These are phyloP conservation scores for Taiwanofungus camphoratus DNA, from an alignment of 1,284 basidiomycete genomes.

Conservation along the genomic window DNA sequence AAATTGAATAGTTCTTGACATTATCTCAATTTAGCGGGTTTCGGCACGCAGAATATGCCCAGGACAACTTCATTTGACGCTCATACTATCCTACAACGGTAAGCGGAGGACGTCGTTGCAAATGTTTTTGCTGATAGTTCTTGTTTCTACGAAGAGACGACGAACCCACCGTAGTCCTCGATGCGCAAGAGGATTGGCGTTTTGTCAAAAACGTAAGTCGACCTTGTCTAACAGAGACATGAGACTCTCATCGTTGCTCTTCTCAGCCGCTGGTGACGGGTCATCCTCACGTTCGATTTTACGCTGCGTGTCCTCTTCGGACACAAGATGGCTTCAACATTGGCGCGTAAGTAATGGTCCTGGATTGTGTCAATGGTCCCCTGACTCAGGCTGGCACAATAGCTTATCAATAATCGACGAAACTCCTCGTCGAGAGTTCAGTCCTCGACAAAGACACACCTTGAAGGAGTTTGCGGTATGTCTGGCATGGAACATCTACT, in stretches of 20 bases:
- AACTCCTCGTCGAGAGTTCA: constrained; percentile 78
- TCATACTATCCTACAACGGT: constrained; percentile 81
- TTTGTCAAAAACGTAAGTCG: constrained; percentile 69
- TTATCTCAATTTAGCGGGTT: constrained; percentile 44
- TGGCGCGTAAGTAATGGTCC: constrained; percentile 51
- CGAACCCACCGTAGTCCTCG: constrained; percentile 84
- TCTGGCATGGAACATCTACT: constrained; percentile 2
- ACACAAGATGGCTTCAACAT: constrained; percentile 90
- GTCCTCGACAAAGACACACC: constrained; percentile 84
- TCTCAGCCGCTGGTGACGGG: constrained; percentile 72
- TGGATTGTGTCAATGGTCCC: constrained; percentile 1
- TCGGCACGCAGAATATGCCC: constrained; percentile 47
- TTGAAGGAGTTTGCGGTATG: constrained; percentile 86
- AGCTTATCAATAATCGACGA: constrained; percentile 86
- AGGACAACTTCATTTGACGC: constrained; percentile 75
- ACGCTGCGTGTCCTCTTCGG: constrained; percentile 85
- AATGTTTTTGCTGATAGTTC: not conserved
- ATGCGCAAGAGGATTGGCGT: constrained; percentile 81
- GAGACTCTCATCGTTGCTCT: constrained; percentile 2
- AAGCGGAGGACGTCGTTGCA: constrained; percentile 20
- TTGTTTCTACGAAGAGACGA: constrained; percentile 54
- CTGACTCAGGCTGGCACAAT: constrained; percentile 4
- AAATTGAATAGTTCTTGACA: constrained; percentile 4
- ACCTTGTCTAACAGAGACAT: not conserved
- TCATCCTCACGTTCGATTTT: constrained; percentile 75